Percentiles rank a stretch among this genome's conserved stretches.
These are phyloP conservation scores for Malus hybrid DNA, from an alignment of 331 rosid species.

Conservation along the genomic window DNA sequence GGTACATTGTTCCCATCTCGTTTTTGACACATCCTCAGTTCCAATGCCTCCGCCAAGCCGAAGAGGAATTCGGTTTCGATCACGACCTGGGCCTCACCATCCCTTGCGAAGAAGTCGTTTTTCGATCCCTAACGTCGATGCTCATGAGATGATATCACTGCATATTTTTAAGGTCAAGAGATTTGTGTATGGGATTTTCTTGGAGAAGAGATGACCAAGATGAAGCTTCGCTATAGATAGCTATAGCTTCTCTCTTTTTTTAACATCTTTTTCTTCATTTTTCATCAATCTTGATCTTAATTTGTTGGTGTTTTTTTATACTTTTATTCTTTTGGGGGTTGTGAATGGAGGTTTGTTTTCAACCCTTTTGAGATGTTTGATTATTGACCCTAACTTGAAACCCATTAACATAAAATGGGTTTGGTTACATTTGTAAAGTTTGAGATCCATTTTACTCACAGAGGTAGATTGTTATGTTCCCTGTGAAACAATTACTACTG, in stretches of 20 bases:
- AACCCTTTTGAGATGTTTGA: conserved; percentile 21
- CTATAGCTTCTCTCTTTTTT: conserved; percentile 50
- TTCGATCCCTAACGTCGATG: conserved; percentile 62
- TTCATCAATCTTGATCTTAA: conserved; percentile 10
- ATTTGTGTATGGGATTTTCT: conserved; percentile 1
- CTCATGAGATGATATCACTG: conserved; percentile 29
- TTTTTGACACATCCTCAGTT: conserved; percentile 62
- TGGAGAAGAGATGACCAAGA: conserved; percentile 14
- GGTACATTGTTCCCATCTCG: conserved; percentile 73
- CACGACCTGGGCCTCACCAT: conserved; percentile 83
- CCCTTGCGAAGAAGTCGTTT: conserved; percentile 78
- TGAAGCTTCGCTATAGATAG: conserved; percentile 23
- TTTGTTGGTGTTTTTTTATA: not conserved
- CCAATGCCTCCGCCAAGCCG: conserved; percentile 74
- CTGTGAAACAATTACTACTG: conserved; percentile 32
- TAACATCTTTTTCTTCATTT: conserved; percentile 33
- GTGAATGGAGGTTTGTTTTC: not conserved
- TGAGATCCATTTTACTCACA: conserved; percentile 38
- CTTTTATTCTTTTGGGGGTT: conserved; percentile 8
- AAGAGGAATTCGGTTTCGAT: conserved; percentile 81
- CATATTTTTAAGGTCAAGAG: not conserved
- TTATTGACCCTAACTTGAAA: conserved; percentile 35
- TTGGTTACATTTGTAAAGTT: conserved; percentile 20
- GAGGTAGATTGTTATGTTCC: conserved; percentile 24
- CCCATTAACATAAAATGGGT: conserved; percentile 32